These are phyloP conservation scores for Nemania abortiva DNA, from an alignment of 2,329 filamentous ascomycete species.

Conservation along the genomic window DNA sequence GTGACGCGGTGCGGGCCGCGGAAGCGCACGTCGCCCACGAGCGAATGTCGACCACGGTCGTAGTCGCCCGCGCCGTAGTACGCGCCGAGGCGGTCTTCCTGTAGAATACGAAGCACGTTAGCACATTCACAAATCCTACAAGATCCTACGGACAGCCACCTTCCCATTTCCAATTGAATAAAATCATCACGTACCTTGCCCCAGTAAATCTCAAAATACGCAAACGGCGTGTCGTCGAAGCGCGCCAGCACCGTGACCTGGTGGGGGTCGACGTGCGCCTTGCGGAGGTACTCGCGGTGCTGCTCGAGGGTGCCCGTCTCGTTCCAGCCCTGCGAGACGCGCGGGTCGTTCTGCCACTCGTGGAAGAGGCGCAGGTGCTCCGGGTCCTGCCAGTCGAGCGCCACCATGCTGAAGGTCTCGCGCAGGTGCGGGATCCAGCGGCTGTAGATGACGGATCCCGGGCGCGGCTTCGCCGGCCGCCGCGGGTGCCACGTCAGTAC, in stretches of 20 bases:
- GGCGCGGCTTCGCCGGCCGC: constrained; percentile 76
- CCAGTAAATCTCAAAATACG: constrained; percentile 87
- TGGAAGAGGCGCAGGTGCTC: constrained; percentile 79
- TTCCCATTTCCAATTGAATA: too few species aligned
- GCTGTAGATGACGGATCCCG: constrained; percentile 79
- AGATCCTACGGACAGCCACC: too few species aligned
- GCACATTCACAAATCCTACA: background rate
- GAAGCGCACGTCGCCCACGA: constrained; percentile 70
- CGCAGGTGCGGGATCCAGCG: constrained; percentile 81
- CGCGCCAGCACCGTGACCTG: constrained; percentile 76
- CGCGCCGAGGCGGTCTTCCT: constrained; percentile 68
- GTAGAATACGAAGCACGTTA: constrained; percentile 12
- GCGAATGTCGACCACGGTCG: constrained; percentile 69
- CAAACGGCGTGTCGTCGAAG: constrained; percentile 78
- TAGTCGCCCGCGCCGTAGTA: constrained; percentile 68
- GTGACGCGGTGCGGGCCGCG: constrained; percentile 71
- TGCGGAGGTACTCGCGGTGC: constrained; percentile 77
- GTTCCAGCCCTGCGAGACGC: constrained; percentile 84
- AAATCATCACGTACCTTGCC: constrained; percentile 62
- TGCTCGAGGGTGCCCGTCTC: constrained; percentile 81
- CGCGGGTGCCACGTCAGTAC: constrained; percentile 72
- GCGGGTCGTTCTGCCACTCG: constrained; percentile 85
- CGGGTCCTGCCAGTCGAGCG: constrained; percentile 73
- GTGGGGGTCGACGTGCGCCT: constrained; percentile 78
- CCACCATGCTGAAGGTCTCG: constrained; percentile 83